These are phyloP conservation scores for Dryas alaskensis DNA, from an alignment of 306 rosid genomes.

Conservation along the genomic window DNA sequence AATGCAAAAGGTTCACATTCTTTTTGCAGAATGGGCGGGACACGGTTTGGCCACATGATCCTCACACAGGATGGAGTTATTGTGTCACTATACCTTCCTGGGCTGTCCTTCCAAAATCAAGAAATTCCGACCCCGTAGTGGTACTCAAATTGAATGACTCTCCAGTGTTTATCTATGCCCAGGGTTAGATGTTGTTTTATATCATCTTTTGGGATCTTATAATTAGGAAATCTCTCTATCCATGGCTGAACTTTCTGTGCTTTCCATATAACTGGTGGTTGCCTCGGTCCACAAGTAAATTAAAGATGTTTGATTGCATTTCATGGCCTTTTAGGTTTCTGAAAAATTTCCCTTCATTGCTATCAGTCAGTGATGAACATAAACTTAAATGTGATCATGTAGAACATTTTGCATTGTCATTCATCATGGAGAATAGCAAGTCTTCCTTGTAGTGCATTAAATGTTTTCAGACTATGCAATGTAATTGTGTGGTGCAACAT, in stretches of 20 bases:
- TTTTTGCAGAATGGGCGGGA: constrained; percentile 77
- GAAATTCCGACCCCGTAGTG: constrained; percentile 86
- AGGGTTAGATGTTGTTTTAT: constrained; percentile 42
- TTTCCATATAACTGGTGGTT: not conserved
- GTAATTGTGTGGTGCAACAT: not conserved
- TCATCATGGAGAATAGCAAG: not conserved
- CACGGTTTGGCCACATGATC: constrained; percentile 89
- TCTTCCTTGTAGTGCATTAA: not conserved
- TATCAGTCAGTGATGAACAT: not conserved
- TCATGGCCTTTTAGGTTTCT: not conserved
- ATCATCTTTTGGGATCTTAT: constrained; percentile 25
- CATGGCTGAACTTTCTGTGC: not conserved
- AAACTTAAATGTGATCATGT: not conserved
- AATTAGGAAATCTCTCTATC: not conserved
- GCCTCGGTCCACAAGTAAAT: not conserved
- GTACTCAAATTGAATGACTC: constrained; percentile 49
- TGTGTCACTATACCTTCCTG: constrained; percentile 75
- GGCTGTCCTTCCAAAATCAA: constrained; percentile 77
- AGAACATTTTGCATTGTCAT: not conserved
- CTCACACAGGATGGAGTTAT: constrained; percentile 83
- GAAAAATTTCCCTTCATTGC: not conserved
- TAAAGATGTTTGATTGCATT: not conserved
- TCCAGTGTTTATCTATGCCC: constrained; percentile 35
- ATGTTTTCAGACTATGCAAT: not conserved
- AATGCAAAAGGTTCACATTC: constrained; percentile 15